Base-by-base conservation (phyloP, 139 green algal species). In the Mesotaenium endlicherianum region DNA sequence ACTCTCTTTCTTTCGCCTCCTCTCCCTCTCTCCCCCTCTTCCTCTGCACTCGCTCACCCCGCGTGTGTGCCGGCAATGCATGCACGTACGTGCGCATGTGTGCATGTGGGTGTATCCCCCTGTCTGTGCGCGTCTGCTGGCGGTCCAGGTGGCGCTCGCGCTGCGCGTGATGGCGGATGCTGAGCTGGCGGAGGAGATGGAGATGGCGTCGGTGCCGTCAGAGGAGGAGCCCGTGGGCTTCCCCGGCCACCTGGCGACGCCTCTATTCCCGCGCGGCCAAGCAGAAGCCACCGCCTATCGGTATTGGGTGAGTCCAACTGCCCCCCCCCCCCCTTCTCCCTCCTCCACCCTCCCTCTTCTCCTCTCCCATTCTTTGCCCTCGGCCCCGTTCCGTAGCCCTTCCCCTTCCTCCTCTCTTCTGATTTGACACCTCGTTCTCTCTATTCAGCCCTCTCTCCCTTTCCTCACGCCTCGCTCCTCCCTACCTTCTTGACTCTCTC, bases 281-380 rank as follows among this genome's bases (percentile, higher is more conserved):
- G 77, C 77, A 26, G 77, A 84, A 38, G 77, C 77, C 17, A 84
- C 77, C 26, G 77, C 77, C 8, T 84, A 84, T 34, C 77, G 77
- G 42, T 84, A 60, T 53, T 84, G 77, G 77, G 77, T 84, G 11
- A 84, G 77, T 43, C n/a, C 6, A 39, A 17, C 14, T 60, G 43
- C 17, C 8, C 8, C 8, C n/a, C n/a, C n/a, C n/a, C n/a, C n/a
- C n/a, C n/a, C n/a, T n/a, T n/a, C n/a, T n/a, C n/a, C n/a, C n/a
- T n/a, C n/a, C n/a, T n/a, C n/a, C n/a, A n/a, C n/a, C n/a, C n/a
- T n/a, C n/a, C n/a, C n/a, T n/a, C n/a, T n/a, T n/a, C n/a, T n/a
- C n/a, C n/a, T n/a, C n/a, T n/a, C n/a, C n/a, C n/a, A n/a, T n/a
- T n/a, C n/a, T n/a, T n/a, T n/a, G n/a, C n/a, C n/a, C n/a, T n/a